Evolutionary conservation across 768 basidiomycete species (phyloP).

Genomic region (Tulasnella sp.): DNA sequence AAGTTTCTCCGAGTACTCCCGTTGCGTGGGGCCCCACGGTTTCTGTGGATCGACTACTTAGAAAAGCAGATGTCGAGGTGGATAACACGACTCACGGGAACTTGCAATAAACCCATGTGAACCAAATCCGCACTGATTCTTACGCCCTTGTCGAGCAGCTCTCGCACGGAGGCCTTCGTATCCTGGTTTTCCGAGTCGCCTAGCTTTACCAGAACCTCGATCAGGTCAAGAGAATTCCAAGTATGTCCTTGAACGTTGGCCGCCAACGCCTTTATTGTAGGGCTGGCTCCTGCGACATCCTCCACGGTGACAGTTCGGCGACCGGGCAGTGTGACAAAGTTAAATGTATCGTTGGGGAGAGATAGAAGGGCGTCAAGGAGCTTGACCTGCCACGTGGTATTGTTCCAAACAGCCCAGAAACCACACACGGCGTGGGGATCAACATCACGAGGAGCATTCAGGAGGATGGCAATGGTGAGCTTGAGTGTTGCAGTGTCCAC

Average conservation of each 20-base stretch:
- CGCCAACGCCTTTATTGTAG: conserved; percentile 84
- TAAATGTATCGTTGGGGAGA: conserved; percentile 81
- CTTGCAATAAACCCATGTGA: conserved; percentile 83
- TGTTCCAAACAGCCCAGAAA: conserved; percentile 79
- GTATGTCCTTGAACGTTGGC: conserved; percentile 83
- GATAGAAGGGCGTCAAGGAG: conserved; percentile 82
- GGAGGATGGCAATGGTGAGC: conserved; percentile 74
- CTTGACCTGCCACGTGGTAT: conserved; percentile 72
- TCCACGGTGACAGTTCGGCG: conserved; percentile 76
- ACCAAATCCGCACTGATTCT: conserved; percentile 91
- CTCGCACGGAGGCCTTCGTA: conserved; percentile 63
- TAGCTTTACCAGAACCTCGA: conserved; percentile 72
- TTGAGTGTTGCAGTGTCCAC: conserved; percentile 85
- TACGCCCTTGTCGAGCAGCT: conserved; percentile 88
- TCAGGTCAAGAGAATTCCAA: conserved; percentile 90
- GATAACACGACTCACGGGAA: conserved; percentile 48
- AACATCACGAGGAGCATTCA: conserved; percentile 64
- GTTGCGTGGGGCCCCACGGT: conserved; percentile 75
- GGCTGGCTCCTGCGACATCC: conserved; percentile 71
- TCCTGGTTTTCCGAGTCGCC: conserved; percentile 61
- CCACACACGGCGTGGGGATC: conserved; percentile 71
- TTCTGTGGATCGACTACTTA: conserved; percentile 35
- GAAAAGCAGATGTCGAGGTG: neutral
- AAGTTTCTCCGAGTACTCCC: conserved; percentile 76
- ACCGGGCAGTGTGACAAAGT: conserved; percentile 78